These are phyloP conservation scores for Pseudocercospora pini-densiflorae DNA, from an alignment of 2,329 filamentous ascomycete genomes.

Conservation along the genomic window DNA sequence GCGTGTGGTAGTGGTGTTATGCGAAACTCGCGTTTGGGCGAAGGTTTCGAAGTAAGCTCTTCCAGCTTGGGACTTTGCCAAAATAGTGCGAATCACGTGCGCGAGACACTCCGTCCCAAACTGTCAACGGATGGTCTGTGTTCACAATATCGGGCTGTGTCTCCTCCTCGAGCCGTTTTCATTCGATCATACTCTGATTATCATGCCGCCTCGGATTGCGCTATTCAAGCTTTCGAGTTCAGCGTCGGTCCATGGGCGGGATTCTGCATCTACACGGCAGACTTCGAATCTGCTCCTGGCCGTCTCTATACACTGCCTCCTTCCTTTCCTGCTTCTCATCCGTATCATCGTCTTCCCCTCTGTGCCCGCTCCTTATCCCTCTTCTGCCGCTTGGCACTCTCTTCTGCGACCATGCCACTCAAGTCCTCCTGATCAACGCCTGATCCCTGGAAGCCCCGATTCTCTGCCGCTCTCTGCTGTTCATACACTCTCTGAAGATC, in stretches of 20 bases:
- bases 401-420: conserved; percentile 93
- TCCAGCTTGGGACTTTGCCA: not conserved
- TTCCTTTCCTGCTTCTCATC: not conserved
- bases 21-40: conserved; percentile 63
- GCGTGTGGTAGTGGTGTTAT: not conserved
- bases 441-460: conserved; percentile 65
- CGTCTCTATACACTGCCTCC: not conserved
- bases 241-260: not conserved
- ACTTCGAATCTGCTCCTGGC: not conserved
- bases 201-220: not conserved
- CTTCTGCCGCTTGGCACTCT: conserved; percentile 88
- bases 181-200: not conserved
- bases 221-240: not conserved
- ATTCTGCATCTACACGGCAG: not conserved
- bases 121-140: not conserved
- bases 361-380: conserved; percentile 73
- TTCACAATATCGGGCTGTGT: not conserved
- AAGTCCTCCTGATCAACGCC: conserved; percentile 78
- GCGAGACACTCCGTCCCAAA: not conserved
- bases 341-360: conserved; percentile 52
- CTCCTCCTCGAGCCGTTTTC: not conserved
- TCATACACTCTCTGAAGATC: conserved; percentile 82
- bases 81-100: not conserved
- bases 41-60: conserved; percentile 60
- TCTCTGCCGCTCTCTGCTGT: conserved; percentile 64